Evolutionary conservation across 139 green algal genomes (phyloP).

Genomic region (Haematococcus sp.): DNA sequence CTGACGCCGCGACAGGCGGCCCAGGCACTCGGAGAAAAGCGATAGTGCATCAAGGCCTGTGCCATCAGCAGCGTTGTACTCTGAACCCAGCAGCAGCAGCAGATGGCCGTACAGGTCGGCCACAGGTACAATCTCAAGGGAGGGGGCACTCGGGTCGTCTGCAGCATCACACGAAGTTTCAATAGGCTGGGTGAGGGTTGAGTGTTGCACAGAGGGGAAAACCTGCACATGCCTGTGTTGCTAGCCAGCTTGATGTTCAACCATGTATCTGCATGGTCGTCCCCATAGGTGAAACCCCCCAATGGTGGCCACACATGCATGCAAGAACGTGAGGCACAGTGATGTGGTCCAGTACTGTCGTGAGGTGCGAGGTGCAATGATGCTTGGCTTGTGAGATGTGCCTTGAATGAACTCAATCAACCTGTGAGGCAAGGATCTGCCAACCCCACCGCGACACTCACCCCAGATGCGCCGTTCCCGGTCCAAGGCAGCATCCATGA

Average conservation of each 20-base stretch:
- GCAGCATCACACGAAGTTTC: background rate
- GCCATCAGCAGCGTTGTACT: background rate
- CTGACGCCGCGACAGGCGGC: slow-evolving; percentile 15
- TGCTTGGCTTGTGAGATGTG: too few species aligned
- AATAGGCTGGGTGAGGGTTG: too few species aligned
- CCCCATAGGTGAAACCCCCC: too few species aligned
- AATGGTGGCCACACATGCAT: too few species aligned
- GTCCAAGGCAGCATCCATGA: slow-evolving; percentile 18
- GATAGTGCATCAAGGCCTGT: background rate
- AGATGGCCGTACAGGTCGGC: slow-evolving; percentile 26
- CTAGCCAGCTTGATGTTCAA: too few species aligned
- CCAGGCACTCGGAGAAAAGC: slow-evolving; percentile 9
- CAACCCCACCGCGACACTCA: too few species aligned
- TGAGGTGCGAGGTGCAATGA: too few species aligned
- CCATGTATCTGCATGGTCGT: too few species aligned
- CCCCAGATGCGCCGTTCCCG: slow-evolving; percentile 5
- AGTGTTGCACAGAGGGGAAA: too few species aligned
- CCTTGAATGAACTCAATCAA: background rate
- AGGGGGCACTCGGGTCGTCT: slow-evolving; percentile 2
- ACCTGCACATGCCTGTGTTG: too few species aligned
- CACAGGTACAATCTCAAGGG: slow-evolving; percentile 26
- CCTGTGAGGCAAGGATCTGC: background rate
- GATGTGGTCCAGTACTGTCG: too few species aligned
- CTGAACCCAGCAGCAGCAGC: background rate
- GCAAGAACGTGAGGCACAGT: too few species aligned